Evolutionary conservation across 306 rosid species (phyloP).

Genomic region (Styphnolobium japonicum): DNA sequence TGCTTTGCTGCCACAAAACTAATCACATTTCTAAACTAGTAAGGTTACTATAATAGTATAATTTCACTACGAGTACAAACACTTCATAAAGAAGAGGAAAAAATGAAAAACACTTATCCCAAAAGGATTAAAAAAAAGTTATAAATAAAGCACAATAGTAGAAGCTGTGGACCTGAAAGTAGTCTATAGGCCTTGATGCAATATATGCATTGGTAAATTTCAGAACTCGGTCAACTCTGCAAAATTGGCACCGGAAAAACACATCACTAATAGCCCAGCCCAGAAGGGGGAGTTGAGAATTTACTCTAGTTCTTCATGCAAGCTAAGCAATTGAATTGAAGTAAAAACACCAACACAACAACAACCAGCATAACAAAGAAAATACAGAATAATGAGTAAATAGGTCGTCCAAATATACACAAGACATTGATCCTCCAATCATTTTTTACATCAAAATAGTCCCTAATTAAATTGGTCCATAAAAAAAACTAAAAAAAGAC

Average conservation of each 20-base stretch:
- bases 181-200: constrained; percentile 28
- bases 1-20: not conserved
- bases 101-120: not conserved
- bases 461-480: no score
- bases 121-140: not conserved
- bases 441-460: no score
- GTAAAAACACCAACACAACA: not conserved
- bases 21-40: not conserved
- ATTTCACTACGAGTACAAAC: not conserved
- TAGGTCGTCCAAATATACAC: no score
- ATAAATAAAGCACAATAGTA: not conserved
- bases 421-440: no score
- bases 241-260: not conserved
- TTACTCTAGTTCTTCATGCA: no score
- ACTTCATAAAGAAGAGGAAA: not conserved
- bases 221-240: constrained; percentile 59
- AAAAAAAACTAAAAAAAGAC: no score
- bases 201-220: constrained; percentile 37
- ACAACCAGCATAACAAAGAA: no score
- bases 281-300: no score
- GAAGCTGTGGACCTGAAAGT: constrained; percentile 43
- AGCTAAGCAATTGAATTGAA: no score
- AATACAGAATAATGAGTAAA: no score
- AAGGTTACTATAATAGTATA: not conserved
- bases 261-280: not conserved